Evolutionary conservation across 306 rosid species (phyloP).

Genomic region (Abrus pulchellus): DNA sequence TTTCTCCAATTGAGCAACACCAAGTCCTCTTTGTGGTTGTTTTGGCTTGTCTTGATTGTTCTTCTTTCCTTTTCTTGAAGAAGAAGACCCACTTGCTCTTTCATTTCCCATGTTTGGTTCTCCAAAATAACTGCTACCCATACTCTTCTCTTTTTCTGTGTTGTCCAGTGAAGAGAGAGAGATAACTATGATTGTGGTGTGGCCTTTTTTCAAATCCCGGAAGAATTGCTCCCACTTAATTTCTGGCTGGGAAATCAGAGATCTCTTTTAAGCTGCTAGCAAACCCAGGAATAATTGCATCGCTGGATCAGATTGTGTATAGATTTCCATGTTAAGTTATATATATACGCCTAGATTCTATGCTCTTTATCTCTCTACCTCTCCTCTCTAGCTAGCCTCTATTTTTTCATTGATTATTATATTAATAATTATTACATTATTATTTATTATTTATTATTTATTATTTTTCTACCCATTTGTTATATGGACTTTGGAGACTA

Average conservation of each 20-base stretch:
- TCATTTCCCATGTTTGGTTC: conserved; percentile 81
- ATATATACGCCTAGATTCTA: conserved; percentile 83
- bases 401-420: conserved; percentile 45
- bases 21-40: conserved; percentile 98
- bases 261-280: conserved; percentile 70
- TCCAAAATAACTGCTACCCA: conserved; percentile 86
- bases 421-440: conserved; percentile 44
- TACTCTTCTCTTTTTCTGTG: conserved; percentile 31
- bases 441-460: neutral
- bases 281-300: conserved; percentile 79
- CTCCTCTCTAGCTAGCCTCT: conserved; percentile 50
- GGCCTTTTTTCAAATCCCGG: conserved; percentile 62
- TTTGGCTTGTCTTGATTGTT: conserved; percentile 87
- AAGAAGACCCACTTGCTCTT: conserved; percentile 63
- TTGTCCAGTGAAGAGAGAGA: conserved; percentile 14
- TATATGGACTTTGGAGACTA: conserved; percentile 62
- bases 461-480: conserved; percentile 40
- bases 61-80: conserved; percentile 85
- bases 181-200: neutral
- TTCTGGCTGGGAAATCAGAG: conserved; percentile 66
- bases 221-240: conserved; percentile 43
- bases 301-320: conserved; percentile 98
- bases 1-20: conserved; percentile 98
- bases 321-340: conserved; percentile 70
- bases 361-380: conserved; percentile 58